These are phyloP conservation scores for Angophora floribunda DNA, from an alignment of 345 rosid species.

Conservation along the genomic window DNA sequence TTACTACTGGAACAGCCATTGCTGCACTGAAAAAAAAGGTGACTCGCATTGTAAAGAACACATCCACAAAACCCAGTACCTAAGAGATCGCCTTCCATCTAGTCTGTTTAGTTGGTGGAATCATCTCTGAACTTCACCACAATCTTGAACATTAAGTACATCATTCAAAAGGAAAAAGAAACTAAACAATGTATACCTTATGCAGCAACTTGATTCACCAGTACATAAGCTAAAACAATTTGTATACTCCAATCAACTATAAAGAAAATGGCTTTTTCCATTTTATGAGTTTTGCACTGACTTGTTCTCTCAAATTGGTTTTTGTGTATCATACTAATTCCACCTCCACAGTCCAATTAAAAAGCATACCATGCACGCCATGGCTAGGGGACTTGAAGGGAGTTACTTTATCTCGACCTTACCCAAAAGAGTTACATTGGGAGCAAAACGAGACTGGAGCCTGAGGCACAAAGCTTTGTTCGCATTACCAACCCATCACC, in stretches of 20 bases:
- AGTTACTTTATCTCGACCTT: neutral
- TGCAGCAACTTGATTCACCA: neutral
- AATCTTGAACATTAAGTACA: neutral
- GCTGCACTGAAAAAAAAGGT: constrained; percentile 1
- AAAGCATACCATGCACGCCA: neutral
- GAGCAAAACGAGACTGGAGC: neutral
- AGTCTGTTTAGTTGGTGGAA: neutral
- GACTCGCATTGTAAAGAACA: neutral
- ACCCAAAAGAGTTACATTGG: neutral
- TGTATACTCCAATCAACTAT: neutral
- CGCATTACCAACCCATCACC: neutral
- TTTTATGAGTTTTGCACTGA: neutral
- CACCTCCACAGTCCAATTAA: neutral
- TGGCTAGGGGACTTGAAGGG: neutral
- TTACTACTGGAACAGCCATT: constrained; percentile 37
- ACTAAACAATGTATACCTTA: neutral
- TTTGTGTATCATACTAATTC: neutral
- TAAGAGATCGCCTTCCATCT: neutral
- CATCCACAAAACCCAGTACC: neutral
- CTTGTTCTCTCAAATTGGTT: neutral
- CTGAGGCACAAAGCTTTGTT: neutral
- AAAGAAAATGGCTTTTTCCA: neutral
- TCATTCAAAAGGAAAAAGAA: neutral
- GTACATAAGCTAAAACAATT: neutral
- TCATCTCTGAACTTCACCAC: neutral